Evolutionary conservation across 306 rosid genomes (phyloP), one percentile per base, ranked within the genome.

Genomic region (Betula pendula): DNA sequence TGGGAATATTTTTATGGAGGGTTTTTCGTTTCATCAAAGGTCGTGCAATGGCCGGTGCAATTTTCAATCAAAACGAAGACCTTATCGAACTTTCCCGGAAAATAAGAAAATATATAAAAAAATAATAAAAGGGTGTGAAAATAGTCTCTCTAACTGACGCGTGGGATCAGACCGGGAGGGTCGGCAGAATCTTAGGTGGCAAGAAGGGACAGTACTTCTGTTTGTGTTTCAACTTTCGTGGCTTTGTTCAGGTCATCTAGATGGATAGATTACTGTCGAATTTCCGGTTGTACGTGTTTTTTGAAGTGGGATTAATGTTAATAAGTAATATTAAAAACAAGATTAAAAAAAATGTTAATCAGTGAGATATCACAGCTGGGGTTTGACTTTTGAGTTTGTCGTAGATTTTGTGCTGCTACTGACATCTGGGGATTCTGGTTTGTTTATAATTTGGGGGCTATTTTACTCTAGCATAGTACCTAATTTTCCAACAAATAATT

Each of bases 31-130:
- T 66, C 59, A 40, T 79, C 43, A 68, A 81, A 77, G 90, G 96
- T 90, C 97, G 97, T 94, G 91, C 96, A 76, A 70, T 87, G 97
- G 96, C 76, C 88, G 94, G 89, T 79, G 82, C 86, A 68, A 49
- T 65, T 67, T 69, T 76, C 75, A 79, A 82, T 79, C 31, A 25
- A 78, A n/a, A 75, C 75, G 42, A n/a, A n/a, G n/a, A n/a, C n/a
- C n/a, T n/a, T n/a, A n/a, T n/a, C 81, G 69, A 83, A 84, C 83
- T 70, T 83, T 77, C 79, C 35, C 71, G 29, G 75, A 77, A 76
- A 56, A 6, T 8, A 56, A 16, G 52, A 58, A 33, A 42, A 63
- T n/a, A 19, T 70, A 2, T 33, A 78, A 70, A n/a, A n/a, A n/a
- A n/a, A n/a, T n/a, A n/a, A n/a, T n/a, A 67, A 49, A 72, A 25